These are phyloP conservation scores for Fusarium virguliforme DNA, from an alignment of 2,329 filamentous ascomycete species.

Conservation along the genomic window DNA sequence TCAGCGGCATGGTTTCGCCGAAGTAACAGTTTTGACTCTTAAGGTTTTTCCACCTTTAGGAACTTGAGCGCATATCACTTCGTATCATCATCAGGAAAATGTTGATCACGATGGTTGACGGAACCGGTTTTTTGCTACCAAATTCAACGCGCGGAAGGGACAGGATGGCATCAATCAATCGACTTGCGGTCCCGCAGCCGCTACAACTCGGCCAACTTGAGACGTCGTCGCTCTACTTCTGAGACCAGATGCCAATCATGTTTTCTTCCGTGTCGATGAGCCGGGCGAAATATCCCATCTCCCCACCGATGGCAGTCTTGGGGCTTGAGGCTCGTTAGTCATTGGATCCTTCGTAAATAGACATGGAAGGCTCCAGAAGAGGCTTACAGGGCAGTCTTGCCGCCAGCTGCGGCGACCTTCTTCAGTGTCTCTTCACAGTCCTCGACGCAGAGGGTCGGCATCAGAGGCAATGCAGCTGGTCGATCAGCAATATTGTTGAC, in stretches of 20 bases:
- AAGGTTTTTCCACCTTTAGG: conserved; percentile 40
- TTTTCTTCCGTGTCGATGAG: conserved; percentile 60
- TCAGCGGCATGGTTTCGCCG: conserved; percentile 37
- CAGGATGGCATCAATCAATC: conserved; percentile 12
- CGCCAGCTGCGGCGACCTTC: conserved; percentile 52
- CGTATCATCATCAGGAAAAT: conserved; percentile 13
- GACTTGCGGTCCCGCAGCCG: conserved; percentile 1
- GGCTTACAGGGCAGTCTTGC: conserved; percentile 57
- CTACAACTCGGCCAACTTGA: conserved; percentile 10
- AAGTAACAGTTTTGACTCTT: conserved; percentile 6
- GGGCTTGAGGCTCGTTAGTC: conserved; percentile 46
- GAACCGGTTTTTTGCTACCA: conserved; percentile 1
- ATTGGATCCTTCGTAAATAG: not conserved
- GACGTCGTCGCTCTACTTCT: conserved; percentile 42
- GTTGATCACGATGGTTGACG: conserved; percentile 8
- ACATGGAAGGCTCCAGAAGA: conserved; percentile 16
- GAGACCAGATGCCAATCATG: conserved; percentile 56
- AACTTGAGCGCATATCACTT: conserved; percentile 7
- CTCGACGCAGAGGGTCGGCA: conserved; percentile 56
- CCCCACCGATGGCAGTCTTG: conserved; percentile 56
- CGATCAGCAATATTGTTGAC: conserved; percentile 49
- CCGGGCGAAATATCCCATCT: conserved; percentile 57
- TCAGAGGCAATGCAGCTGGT: conserved; percentile 49
- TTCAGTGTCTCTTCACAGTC: conserved; percentile 55
- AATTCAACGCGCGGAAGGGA: conserved; percentile 4